Percentiles rank a stretch among this genome's conserved stretches.
Evolutionary conservation across 208 protist genomes (phyloP).

Genomic region (Entamoeba invadens): DNA sequence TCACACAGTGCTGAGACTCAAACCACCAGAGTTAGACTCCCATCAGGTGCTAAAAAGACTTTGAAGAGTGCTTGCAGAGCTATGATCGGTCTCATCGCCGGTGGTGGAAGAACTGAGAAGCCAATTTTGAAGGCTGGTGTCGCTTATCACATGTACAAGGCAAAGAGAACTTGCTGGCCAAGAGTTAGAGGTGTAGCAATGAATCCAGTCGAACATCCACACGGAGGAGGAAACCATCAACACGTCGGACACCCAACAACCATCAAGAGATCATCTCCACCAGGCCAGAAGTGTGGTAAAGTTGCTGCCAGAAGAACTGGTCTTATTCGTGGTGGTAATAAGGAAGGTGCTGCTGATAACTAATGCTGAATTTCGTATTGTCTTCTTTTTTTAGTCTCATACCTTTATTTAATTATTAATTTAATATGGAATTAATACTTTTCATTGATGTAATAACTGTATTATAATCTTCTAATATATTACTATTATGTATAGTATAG

Average conservation of each 20-base stretch:
- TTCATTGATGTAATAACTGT: no score
- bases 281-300: conserved; percentile 92
- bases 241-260: conserved; percentile 81
- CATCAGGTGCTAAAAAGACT: conserved; percentile 89
- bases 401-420: no score
- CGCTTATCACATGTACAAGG: conserved; percentile 89
- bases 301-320: conserved; percentile 93
- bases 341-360: not conserved
- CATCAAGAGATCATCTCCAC: conserved; percentile 48
- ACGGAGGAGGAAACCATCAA: conserved; percentile 99
- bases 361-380: no score
- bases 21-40: conserved; percentile 83
- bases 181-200: conserved; percentile 90
- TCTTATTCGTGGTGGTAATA: conserved; percentile 2
- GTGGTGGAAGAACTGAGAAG: conserved; percentile 96
- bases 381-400: no score
- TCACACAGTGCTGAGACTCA: conserved; percentile 78
- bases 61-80: conserved; percentile 69
- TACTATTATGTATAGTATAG: no score
- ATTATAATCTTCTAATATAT: no score
- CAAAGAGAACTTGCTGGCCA: conserved; percentile 94
- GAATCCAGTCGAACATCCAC: conserved; percentile 84
- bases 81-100: conserved; percentile 89
- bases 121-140: conserved; percentile 93
- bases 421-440: no score